Base-by-base conservation (phyloP, 257 asterid species). In the Linaria vulgaris region DNA sequence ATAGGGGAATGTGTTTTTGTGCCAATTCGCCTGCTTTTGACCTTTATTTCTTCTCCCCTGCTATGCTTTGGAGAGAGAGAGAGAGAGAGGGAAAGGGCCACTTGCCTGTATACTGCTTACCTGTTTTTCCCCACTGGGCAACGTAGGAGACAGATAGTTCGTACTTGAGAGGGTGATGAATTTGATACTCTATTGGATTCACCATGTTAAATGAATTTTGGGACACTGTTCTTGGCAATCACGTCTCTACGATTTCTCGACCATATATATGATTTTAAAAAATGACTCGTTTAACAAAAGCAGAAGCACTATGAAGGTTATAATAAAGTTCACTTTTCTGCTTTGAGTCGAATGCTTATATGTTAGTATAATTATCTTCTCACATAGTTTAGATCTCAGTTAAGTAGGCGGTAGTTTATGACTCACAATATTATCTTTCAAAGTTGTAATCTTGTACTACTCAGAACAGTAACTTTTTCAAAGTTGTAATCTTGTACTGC, bases 291-390 rank as follows among this genome's bases (percentile, higher is more conserved):
- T 27, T 2, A 6, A 45, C n/a, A 5, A 5, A 17, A 47, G 67
- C 58, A 34, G 17, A 64, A 44, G n/a, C 23, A n/a, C 41, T 37
- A 43, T 25, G 56, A 66, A 66, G 46, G 55, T 45, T 34, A 34
- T 34, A 7, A 34, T 34, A 34, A 34, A 34, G 41, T 34, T 34
- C 61, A 44, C 13, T 24, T 12, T 46, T 61, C 31, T 46, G 22
- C 31, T 4, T 1, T n/a, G n/a, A 8, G 12, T 38, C 13, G 12
- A 39, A 22, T 59, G 16, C 49, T 44, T 43, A 4, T 44, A 6
- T 27, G 3, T 44, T 44, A 44, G 49, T 1, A 44, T 2, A 3
- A 3, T 34, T 3, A 34, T 34, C 1, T 34, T 34, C 41, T 34
- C 10, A 7, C 3, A 39, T 5, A 9, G 20, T 59, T 22, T 22